phyloP scores from a whole-genome alignment of 2,329 filamentous ascomycete genomes.

The Dactylella cylindrospora region DNA sequence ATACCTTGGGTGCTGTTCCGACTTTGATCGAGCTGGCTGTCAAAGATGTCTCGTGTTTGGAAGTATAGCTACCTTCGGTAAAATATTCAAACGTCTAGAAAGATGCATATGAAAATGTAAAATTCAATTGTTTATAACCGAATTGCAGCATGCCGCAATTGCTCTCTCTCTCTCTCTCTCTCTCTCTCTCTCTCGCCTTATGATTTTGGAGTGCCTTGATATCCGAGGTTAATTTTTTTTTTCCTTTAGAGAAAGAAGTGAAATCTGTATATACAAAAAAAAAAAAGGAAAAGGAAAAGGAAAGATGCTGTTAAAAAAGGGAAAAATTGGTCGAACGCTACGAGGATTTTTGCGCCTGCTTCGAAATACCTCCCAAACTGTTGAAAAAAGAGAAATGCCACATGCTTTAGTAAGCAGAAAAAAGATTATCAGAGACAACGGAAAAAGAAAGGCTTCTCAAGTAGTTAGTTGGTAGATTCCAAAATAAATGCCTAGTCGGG shows the following conservation, averaged over 20 bases:
- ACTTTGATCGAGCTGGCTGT: too few relatives aligned
- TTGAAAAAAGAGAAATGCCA: slow-evolving; percentile 8
- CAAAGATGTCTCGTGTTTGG: too few relatives aligned
- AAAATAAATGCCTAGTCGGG: slow-evolving; percentile 9
- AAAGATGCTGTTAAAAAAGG: slow-evolving; percentile 15
- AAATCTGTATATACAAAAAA: slow-evolving; percentile 31
- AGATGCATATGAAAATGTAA: too few relatives aligned
- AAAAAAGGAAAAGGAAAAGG: slow-evolving; percentile 13
- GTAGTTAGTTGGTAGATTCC: too few relatives aligned
- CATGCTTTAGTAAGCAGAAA: neutral
- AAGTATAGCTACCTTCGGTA: too few relatives aligned
- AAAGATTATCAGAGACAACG: neutral
- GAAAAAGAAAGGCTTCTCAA: slow-evolving; percentile 11
- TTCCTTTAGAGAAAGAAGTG: slow-evolving; percentile 17
- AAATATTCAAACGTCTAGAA: too few relatives aligned
- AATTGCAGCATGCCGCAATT: too few relatives aligned
- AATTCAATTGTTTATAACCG: too few relatives aligned
- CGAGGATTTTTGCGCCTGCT: slow-evolving; percentile 35
- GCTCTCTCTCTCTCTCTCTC: too few relatives aligned
- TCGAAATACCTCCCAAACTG: slow-evolving; percentile 14
- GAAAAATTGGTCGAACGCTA: too few relatives aligned
- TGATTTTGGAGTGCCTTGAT: slow-evolving; percentile 4
- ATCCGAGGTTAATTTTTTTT: slow-evolving; percentile 2
- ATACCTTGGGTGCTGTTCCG: too few relatives aligned
- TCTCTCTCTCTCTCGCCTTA: too few relatives aligned